Evolutionary conservation across 1,284 basidiomycete genomes (phyloP).

Genomic region (Marasmius fiardii): DNA sequence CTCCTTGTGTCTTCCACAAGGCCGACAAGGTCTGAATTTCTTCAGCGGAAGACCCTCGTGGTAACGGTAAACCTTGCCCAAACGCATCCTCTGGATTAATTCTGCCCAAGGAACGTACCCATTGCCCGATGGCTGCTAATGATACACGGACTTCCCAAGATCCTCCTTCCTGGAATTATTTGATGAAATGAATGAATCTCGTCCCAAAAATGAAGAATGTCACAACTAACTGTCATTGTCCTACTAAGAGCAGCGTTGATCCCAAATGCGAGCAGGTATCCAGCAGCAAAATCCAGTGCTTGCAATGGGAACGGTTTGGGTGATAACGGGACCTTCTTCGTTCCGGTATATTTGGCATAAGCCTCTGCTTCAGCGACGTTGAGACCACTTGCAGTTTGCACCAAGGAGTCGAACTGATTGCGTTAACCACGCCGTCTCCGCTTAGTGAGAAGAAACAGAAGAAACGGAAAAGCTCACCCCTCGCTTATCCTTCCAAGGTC

Average conservation of each 20-base stretch:
- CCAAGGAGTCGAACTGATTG: conserved; percentile 61
- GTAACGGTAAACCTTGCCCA: conserved; percentile 32
- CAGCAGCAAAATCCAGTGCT: conserved; percentile 61
- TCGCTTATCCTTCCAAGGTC: conserved; percentile 53
- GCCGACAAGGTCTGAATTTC: conserved; percentile 34
- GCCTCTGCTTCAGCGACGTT: conserved; percentile 56
- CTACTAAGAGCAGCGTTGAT: conserved; percentile 53
- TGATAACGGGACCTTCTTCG: conserved; percentile 16
- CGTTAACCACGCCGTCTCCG: neutral
- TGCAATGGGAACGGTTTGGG: conserved; percentile 60
- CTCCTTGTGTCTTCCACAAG: conserved; percentile 20
- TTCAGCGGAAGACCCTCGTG: conserved; percentile 28
- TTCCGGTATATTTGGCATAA: conserved; percentile 29
- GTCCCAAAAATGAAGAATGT: neutral
- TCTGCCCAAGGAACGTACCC: conserved; percentile 55
- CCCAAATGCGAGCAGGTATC: conserved; percentile 58
- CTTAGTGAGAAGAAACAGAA: neutral
- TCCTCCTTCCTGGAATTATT: conserved; percentile 54
- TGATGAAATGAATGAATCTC: neutral
- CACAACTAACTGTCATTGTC: conserved; percentile 43
- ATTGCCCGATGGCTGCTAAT: conserved; percentile 51
- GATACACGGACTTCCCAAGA: conserved; percentile 62
- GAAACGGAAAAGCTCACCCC: conserved; percentile 44
- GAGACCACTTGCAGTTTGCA: conserved; percentile 65
- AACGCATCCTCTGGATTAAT: conserved; percentile 40